Evolutionary conservation across 192 early-diverging fungal species (phyloP).

Genomic region (Coemansia interrupta): DNA sequence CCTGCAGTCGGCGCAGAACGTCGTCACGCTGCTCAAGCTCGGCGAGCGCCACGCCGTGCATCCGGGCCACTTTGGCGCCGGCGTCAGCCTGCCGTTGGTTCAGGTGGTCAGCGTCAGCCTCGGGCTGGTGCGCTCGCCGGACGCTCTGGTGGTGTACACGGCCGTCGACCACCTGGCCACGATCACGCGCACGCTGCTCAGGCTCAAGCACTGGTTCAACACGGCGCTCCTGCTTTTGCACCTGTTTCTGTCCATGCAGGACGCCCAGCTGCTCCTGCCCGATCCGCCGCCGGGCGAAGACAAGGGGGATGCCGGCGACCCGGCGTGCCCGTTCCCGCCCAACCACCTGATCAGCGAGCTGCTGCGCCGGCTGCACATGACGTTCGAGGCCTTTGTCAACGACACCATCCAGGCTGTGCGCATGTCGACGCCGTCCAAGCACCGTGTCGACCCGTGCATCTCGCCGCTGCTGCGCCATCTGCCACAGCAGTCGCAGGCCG

Average conservation of each 20-base stretch:
- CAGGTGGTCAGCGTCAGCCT: constrained; percentile 48
- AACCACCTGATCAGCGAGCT: constrained; percentile 46
- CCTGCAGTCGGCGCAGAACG: constrained; percentile 49
- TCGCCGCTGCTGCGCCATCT: constrained; percentile 45
- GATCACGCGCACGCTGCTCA: constrained; percentile 40
- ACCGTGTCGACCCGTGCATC: constrained; percentile 42
- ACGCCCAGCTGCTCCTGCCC: constrained; percentile 38
- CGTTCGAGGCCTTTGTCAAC: constrained; percentile 49
- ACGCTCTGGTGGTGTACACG: constrained; percentile 37
- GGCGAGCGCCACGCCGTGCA: constrained; percentile 44
- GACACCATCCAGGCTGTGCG: constrained; percentile 44
- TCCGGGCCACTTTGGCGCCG: constrained; percentile 45
- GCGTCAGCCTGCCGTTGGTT: constrained; percentile 42
- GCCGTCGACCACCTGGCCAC: constrained; percentile 46
- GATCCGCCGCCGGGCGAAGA: neutral
- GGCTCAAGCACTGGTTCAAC: constrained; percentile 54
- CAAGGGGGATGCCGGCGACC: constrained; percentile 13
- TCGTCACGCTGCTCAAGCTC: constrained; percentile 43
- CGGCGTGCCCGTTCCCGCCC: constrained; percentile 38
- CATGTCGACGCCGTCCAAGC: constrained; percentile 32
- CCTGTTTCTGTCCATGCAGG: constrained; percentile 48
- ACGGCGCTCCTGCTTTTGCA: constrained; percentile 48
- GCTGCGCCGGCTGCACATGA: constrained; percentile 41
- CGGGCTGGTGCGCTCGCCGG: constrained; percentile 45
- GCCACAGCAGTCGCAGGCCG: constrained; percentile 30